Conservation (phyloP, 805 yeast genomes). For the Cyberlindnera veronae region DNA sequence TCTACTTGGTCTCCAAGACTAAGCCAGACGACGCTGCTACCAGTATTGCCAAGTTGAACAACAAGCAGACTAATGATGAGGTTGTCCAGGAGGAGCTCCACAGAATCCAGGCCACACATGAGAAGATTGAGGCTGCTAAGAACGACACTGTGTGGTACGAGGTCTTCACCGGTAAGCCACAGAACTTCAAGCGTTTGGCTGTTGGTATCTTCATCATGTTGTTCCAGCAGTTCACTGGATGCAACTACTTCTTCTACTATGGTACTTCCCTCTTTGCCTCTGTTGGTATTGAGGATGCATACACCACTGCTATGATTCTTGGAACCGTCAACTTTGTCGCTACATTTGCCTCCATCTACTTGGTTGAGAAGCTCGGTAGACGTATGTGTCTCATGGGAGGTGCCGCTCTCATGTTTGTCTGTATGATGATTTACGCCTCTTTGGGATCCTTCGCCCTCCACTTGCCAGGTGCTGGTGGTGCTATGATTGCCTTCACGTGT, state of each 20-base stretch:
- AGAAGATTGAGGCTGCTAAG: conserved; percentile 48
- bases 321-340: conserved; percentile 55
- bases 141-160: conserved; percentile 29
- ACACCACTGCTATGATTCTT: conserved; percentile 54
- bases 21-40: conserved; percentile 50
- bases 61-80: conserved; percentile 42
- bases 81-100: conserved; percentile 46
- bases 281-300: conserved; percentile 55
- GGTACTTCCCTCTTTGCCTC: conserved; percentile 60
- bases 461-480: conserved; percentile 47
- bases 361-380: conserved; percentile 55
- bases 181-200: conserved; percentile 43
- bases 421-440: conserved; percentile 58
- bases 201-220: conserved; percentile 60
- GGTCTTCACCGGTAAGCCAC: conserved; percentile 60
- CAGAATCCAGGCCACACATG: conserved; percentile 41
- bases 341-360: conserved; percentile 48
- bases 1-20: conserved; percentile 44
- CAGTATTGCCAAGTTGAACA: conserved; percentile 53
- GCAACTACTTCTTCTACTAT: conserved; percentile 64
- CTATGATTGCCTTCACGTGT: conserved; percentile 64
- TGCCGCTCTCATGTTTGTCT: conserved; percentile 48
- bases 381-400: conserved; percentile 47
- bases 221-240: conserved; percentile 60
- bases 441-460: conserved; percentile 53